Conservation (phyloP, 441 rosid species). For the Jatropha podagrica region DNA sequence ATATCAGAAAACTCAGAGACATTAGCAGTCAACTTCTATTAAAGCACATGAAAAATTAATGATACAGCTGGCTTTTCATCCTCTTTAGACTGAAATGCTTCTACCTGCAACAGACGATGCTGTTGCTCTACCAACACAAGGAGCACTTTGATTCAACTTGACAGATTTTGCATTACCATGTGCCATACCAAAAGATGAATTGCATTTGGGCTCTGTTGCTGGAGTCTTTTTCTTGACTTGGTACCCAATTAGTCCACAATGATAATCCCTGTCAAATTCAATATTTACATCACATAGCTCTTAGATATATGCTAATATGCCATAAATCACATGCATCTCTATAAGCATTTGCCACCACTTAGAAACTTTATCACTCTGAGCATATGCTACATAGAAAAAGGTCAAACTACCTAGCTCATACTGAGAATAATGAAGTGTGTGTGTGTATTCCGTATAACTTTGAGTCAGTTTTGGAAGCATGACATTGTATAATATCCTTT, state of each 20-base stretch:
- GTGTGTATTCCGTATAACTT: background rate
- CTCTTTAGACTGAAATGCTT: conserved; percentile 8
- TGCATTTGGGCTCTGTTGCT: conserved; percentile 27
- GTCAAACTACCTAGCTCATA: background rate
- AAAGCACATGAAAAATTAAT: conserved; percentile 12
- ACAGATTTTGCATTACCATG: conserved; percentile 33
- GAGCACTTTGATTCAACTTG: conserved; percentile 27
- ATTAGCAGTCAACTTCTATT: conserved; percentile 1
- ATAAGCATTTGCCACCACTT: background rate
- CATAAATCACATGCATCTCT: background rate
- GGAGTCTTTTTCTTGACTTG: conserved; percentile 51
- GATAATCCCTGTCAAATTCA: conserved; percentile 61
- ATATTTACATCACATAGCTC: conserved; percentile 15
- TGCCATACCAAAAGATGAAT: conserved; percentile 30
- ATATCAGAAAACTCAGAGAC: conserved; percentile 6
- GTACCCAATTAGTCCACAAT: conserved; percentile 86
- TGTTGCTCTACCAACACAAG: conserved; percentile 31
- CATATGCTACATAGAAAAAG: background rate
- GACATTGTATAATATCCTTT: background rate
- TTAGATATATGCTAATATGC: conserved; percentile 13
- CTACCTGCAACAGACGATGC: conserved; percentile 37
- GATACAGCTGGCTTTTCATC: background rate
- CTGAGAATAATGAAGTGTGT: no score
- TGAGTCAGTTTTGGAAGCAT: background rate
- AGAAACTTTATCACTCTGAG: background rate